Conservation (phyloP, 208 protist species). For the Trypanosoma brucei region DNA sequence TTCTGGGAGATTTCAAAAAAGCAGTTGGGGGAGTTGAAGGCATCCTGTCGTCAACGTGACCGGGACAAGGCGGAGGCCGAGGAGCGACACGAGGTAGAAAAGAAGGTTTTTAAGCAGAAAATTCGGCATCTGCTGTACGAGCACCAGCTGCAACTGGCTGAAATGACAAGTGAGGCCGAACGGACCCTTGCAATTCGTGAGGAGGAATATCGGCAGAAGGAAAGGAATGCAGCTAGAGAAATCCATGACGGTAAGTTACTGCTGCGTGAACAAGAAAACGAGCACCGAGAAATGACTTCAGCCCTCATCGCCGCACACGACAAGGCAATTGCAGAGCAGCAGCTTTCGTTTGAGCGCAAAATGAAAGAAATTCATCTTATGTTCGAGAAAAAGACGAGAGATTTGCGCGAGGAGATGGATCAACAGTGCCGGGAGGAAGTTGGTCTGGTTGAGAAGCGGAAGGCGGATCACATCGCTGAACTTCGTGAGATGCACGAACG, state of each 20-base stretch:
- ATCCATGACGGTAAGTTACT: constrained; percentile 84
- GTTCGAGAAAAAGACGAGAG: constrained; percentile 92
- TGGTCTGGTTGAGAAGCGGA: constrained; percentile 93
- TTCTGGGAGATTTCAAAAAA: constrained; percentile 96
- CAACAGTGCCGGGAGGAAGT: constrained; percentile 89
- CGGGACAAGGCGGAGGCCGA: constrained; percentile 90
- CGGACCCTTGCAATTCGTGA: constrained; percentile 79
- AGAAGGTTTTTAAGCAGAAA: constrained; percentile 97
- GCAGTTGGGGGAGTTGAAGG: constrained; percentile 84
- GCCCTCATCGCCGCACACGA: constrained; percentile 77
- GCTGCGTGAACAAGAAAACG: constrained; percentile 84
- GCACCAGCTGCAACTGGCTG: constrained; percentile 90
- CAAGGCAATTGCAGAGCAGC: constrained; percentile 85
- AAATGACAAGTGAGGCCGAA: constrained; percentile 88
- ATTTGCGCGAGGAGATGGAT: constrained; percentile 89
- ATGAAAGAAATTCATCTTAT: constrained; percentile 93
- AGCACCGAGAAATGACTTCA: constrained; percentile 80
- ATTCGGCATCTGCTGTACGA: constrained; percentile 96
- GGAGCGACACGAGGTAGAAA: constrained; percentile 93
- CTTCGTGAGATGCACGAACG: constrained; percentile 94
- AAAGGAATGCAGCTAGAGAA: constrained; percentile 76
- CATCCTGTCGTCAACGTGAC: constrained; percentile 84
- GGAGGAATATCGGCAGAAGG: constrained; percentile 85
- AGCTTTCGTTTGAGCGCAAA: constrained; percentile 84
- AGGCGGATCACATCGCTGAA: constrained; percentile 94